These are phyloP conservation scores for Cenchrus fungigraminus DNA, from an alignment of 176 grass and related monocot species.

Conservation along the genomic window DNA sequence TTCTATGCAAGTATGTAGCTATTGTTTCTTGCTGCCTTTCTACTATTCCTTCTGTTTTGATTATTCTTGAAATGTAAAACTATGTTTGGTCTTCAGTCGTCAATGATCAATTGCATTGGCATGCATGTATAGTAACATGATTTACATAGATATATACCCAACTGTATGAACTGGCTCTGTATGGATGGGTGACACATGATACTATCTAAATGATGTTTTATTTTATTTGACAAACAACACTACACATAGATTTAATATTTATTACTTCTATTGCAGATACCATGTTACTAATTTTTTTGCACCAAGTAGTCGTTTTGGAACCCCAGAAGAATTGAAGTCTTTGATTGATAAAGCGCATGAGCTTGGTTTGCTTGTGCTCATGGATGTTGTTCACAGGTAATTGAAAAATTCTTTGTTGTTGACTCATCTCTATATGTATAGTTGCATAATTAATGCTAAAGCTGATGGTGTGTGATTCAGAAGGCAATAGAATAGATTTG, in stretches of 20 bases:
- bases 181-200: conserved; percentile 1
- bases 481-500: background rate
- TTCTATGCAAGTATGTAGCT: conserved; percentile 25
- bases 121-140: background rate
- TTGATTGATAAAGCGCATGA: conserved; percentile 97
- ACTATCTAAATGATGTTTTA: background rate
- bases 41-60: background rate
- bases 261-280: conserved; percentile 68
- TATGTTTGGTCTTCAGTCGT: conserved; percentile 16
- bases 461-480: background rate
- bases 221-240: background rate
- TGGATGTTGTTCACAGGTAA: conserved; percentile 99
- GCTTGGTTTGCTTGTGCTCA: conserved; percentile 88
- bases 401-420: conserved; percentile 26
- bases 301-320: conserved; percentile 97
- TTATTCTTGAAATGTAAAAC: conserved; percentile 12
- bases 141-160: conserved; percentile 10
- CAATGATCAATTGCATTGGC: background rate
- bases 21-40: conserved; percentile 17
- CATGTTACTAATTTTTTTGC: conserved; percentile 99
- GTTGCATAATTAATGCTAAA: conserved; percentile 4
- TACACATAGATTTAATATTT: conserved; percentile 6
- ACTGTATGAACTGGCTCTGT: conserved; percentile 2
- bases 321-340: conserved; percentile 95
- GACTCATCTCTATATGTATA: background rate